Evolutionary conservation across 192 early-diverging fungal genomes (phyloP).

Genomic region (Coemansia sp.): DNA sequence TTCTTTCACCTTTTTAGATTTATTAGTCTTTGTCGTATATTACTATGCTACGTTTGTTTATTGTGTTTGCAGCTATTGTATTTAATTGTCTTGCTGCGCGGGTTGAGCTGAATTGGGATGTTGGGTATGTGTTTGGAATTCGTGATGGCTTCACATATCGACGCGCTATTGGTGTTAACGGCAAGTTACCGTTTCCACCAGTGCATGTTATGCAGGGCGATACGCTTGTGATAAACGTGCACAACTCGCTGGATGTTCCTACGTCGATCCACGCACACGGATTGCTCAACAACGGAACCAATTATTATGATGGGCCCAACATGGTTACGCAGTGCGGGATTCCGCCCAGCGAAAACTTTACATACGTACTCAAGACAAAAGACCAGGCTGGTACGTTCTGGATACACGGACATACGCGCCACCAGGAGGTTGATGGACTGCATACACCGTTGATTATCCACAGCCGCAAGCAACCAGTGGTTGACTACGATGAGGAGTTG

Average conservation of each 20-base stretch:
- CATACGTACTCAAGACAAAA: slow-evolving; percentile 61
- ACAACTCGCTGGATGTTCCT: slow-evolving; percentile 48
- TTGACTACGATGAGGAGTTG: slow-evolving; percentile 59
- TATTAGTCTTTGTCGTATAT: background rate
- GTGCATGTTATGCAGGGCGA: background rate
- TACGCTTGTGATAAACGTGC: slow-evolving; percentile 22
- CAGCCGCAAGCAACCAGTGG: slow-evolving; percentile 41
- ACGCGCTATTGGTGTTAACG: too few species aligned
- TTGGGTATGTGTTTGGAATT: slow-evolving; percentile 59
- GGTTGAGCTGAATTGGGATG: slow-evolving; percentile 53
- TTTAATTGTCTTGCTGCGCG: background rate
- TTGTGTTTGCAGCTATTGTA: background rate
- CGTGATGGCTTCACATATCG: slow-evolving; percentile 57
- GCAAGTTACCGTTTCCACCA: too few species aligned
- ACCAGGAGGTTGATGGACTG: slow-evolving; percentile 77
- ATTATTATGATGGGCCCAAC: too few species aligned
- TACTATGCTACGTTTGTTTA: background rate
- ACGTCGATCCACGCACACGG: too few species aligned
- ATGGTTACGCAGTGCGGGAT: too few species aligned
- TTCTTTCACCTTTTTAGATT: background rate
- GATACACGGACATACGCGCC: slow-evolving; percentile 67
- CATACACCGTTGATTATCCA: slow-evolving; percentile 67
- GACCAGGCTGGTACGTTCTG: slow-evolving; percentile 71
- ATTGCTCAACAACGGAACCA: too few species aligned
- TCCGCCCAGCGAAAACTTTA: slow-evolving; percentile 45